Conservation (phyloP, 805 yeast species). For the Ogataea naganishii region DNA sequence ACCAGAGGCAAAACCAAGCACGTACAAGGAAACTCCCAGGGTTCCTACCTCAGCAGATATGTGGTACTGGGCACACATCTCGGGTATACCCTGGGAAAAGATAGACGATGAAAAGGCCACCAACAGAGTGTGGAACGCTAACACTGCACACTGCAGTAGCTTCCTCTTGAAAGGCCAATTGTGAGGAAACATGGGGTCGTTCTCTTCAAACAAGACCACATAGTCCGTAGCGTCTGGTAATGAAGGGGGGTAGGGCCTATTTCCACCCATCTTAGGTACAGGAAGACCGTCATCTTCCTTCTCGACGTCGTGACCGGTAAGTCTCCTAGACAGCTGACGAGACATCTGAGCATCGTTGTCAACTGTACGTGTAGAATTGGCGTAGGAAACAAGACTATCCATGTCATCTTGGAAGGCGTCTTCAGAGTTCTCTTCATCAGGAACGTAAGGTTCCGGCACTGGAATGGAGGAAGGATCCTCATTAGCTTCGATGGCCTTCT, state of each 20-base stretch:
- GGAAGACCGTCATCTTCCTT: conserved; percentile 26
- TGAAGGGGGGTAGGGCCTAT: conserved; percentile 52
- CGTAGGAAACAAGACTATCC: too few species aligned
- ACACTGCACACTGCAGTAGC: conserved; percentile 29
- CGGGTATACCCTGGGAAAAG: conserved; percentile 53
- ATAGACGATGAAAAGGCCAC: conserved; percentile 80
- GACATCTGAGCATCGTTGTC: conserved; percentile 9
- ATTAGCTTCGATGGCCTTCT: too few species aligned
- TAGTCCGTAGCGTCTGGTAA: conserved; percentile 48
- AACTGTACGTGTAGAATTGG: too few species aligned
- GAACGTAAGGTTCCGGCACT: too few species aligned
- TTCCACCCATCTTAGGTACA: conserved; percentile 59
- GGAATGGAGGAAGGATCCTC: too few species aligned
- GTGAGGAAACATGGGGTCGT: conserved; percentile 74
- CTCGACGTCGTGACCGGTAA: conserved; percentile 30
- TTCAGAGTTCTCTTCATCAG: too few species aligned
- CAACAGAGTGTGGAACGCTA: conserved; percentile 40
- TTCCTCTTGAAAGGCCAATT: conserved; percentile 58
- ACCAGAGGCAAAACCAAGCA: conserved; percentile 90
- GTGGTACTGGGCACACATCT: conserved; percentile 40
- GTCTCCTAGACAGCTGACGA: conserved; percentile 27
- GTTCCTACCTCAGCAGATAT: conserved; percentile 65
- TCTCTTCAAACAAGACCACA: conserved; percentile 61
- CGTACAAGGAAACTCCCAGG: conserved; percentile 71
- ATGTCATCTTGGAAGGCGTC: too few species aligned